Percentiles rank a stretch among this genome's conserved stretches.
Conservation (phyloP, 1,284 basidiomycete species). For the Jaminaea rosea region DNA sequence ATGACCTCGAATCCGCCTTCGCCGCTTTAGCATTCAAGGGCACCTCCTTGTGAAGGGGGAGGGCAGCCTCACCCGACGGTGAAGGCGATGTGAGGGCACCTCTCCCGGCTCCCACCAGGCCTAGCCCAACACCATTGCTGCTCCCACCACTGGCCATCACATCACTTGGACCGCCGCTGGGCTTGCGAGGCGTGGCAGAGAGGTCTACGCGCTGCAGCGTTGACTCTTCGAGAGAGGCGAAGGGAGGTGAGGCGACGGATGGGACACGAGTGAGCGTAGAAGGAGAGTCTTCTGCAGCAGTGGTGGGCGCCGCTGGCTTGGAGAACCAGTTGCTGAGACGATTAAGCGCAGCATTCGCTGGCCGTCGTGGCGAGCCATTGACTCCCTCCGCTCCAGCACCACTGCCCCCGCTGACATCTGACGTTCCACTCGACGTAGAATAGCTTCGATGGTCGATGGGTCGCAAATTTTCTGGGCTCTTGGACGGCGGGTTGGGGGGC, state of each 20-base stretch:
- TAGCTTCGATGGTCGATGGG: neutral
- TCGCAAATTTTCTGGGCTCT: too few relatives aligned
- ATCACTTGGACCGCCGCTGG: neutral
- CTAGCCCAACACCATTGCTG: neutral
- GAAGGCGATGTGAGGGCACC: neutral
- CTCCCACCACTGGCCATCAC: neutral
- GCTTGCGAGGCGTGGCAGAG: neutral
- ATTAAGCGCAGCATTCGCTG: neutral
- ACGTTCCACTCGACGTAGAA: neutral
- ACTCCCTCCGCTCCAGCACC: neutral
- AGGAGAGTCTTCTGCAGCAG: neutral
- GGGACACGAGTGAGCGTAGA: neutral
- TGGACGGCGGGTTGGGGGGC: too few relatives aligned
- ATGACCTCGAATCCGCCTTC: neutral
- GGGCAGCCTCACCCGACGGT: too few relatives aligned
- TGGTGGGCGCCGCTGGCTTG: neutral
- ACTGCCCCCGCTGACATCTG: neutral
- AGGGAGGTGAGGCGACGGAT: constrained; percentile 5
- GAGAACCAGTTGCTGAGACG: constrained; percentile 1
- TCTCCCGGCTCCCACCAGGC: neutral
- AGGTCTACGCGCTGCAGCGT: neutral
- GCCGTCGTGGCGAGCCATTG: too few relatives aligned
- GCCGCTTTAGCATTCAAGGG: neutral
- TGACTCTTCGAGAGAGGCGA: constrained; percentile 6
- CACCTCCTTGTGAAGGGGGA: neutral